Conservation (phyloP, 106 monocot species). For the Vanilla planifolia region DNA sequence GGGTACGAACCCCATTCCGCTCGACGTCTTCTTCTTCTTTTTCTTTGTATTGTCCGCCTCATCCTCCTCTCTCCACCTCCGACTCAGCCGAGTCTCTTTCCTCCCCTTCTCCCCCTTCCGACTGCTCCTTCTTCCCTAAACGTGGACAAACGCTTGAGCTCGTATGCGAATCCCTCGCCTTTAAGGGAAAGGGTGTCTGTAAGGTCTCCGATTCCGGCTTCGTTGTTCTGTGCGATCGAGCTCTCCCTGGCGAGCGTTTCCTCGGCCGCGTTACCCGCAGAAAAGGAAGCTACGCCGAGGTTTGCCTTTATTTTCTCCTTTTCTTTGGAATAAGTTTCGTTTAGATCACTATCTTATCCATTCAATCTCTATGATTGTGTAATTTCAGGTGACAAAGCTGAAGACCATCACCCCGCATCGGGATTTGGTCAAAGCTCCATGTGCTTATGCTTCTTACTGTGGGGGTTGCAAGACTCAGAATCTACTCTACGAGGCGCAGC, state of each 20-base stretch:
- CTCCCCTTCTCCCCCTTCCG: background rate
- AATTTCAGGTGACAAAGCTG: conserved; percentile 64
- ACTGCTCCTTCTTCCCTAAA: conserved; percentile 55
- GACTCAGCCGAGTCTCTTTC: background rate
- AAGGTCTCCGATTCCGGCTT: conserved; percentile 59
- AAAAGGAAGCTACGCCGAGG: conserved; percentile 83
- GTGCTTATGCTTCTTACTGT: conserved; percentile 60
- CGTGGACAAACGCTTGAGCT: conserved; percentile 50
- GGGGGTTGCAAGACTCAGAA: conserved; percentile 95
- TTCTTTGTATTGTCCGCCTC: background rate
- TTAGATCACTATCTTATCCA: conserved; percentile 1
- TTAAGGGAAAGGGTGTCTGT: conserved; percentile 67
- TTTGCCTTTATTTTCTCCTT: too few species aligned
- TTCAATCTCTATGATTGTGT: background rate
- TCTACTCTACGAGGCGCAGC: conserved; percentile 71
- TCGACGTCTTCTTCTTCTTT: conserved; percentile 3
- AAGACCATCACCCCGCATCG: conserved; percentile 66
- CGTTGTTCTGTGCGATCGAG: conserved; percentile 85
- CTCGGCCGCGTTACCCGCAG: conserved; percentile 72
- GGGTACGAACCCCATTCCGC: background rate
- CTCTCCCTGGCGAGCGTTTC: conserved; percentile 80
- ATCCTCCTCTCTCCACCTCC: background rate
- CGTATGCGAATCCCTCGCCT: conserved; percentile 61
- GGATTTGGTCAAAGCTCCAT: conserved; percentile 71
- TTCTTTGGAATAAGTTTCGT: too few species aligned